These are phyloP conservation scores for Trichosporon faecale DNA, from an alignment of 1,284 basidiomycete species.

Conservation along the genomic window DNA sequence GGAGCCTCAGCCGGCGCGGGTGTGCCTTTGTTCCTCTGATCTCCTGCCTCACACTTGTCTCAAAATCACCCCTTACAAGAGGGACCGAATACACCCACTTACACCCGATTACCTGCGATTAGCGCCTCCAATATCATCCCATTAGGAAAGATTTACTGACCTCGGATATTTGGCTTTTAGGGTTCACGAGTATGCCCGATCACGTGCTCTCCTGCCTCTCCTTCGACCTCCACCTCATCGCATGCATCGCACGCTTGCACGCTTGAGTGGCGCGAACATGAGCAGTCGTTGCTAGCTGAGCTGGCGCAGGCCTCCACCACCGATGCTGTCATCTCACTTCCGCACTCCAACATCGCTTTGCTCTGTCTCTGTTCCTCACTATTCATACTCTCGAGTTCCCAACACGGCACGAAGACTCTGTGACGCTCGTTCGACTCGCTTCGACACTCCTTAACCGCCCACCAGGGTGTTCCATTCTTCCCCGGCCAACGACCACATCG, in stretches of 20 bases:
- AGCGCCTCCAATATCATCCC: neutral
- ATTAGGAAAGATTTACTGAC: neutral
- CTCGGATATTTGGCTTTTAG: neutral
- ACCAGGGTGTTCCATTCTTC: no score
- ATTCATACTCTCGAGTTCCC: neutral
- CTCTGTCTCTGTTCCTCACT: neutral
- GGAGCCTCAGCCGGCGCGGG: neutral
- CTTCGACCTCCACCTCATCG: neutral
- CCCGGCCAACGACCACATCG: no score
- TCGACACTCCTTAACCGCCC: no score
- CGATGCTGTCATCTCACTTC: neutral
- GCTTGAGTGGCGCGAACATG: neutral
- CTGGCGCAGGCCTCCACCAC: neutral
- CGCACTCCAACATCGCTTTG: neutral
- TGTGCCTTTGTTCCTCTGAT: neutral
- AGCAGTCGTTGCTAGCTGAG: neutral
- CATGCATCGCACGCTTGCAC: neutral
- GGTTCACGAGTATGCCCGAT: conserved; percentile 4
- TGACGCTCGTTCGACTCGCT: no score
- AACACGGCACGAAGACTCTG: no score
- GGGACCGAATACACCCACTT: conserved; percentile 7
- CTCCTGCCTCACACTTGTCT: neutral
- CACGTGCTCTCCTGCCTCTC: neutral
- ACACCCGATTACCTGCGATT: neutral
- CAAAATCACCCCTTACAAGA: neutral